Evolutionary conservation across 2,329 filamentous ascomycete species (phyloP).

Genomic region (Fusarium odoratissimum): DNA sequence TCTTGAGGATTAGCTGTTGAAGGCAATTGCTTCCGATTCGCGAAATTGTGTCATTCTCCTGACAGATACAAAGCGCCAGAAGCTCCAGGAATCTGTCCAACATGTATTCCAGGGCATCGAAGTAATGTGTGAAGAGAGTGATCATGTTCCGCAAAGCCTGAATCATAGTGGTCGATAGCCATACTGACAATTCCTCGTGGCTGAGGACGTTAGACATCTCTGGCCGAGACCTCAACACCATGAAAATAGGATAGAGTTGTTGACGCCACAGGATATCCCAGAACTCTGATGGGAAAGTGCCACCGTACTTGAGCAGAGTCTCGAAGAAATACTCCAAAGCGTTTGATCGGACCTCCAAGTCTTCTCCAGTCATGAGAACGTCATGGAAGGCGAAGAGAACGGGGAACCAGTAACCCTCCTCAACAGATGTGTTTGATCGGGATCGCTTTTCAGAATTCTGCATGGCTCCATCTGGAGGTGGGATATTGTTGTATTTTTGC

Average conservation of each 20-base stretch:
- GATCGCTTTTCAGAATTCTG: conserved; percentile 62
- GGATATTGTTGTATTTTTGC: conserved; percentile 61
- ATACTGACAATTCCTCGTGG: conserved; percentile 96
- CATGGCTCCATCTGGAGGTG: conserved; percentile 57
- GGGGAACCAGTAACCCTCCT: conserved; percentile 99
- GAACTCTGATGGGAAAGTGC: conserved; percentile 91
- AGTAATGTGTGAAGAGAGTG: conserved; percentile 98
- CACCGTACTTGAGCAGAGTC: conserved; percentile 87
- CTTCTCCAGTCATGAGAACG: conserved; percentile 98
- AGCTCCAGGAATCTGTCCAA: conserved; percentile 96
- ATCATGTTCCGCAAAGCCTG: conserved; percentile 99
- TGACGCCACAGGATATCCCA: conserved; percentile 99
- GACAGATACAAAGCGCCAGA: conserved; percentile 94
- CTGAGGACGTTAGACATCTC: conserved; percentile 96
- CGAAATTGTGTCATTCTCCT: conserved; percentile 98
- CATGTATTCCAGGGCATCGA: conserved; percentile 96
- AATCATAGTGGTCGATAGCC: conserved; percentile 99
- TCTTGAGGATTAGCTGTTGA: conserved; percentile 95
- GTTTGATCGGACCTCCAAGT: conserved; percentile 91
- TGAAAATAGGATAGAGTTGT: conserved; percentile 96
- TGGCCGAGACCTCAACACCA: conserved; percentile 94
- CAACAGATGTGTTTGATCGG: conserved; percentile 84
- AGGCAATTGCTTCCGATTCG: conserved; percentile 98
- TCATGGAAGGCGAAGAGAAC: conserved; percentile 98
- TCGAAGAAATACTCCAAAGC: conserved; percentile 98